Conservation (phyloP, 2,329 filamentous ascomycete species). For the Penicillium janthinellum region DNA sequence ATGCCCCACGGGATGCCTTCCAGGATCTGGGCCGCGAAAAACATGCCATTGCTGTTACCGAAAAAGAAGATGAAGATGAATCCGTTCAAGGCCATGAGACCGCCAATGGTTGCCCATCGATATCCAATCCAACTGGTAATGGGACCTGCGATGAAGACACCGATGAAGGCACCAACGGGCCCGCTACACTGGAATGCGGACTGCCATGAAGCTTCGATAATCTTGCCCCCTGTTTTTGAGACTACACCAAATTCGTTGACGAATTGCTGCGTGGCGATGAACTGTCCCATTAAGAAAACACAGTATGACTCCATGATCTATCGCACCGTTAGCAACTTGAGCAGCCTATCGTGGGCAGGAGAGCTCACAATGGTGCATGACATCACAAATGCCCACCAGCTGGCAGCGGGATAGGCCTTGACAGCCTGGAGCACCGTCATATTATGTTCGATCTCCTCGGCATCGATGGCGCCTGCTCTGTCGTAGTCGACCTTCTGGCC, state of each 20-base stretch:
- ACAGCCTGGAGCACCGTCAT: conserved; percentile 52
- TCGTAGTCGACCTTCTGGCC: conserved; percentile 47
- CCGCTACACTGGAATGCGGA: conserved; percentile 59
- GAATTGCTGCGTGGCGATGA: conserved; percentile 57
- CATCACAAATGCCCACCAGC: conserved; percentile 59
- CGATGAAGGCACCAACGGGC: conserved; percentile 53
- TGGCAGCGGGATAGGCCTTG: conserved; percentile 55
- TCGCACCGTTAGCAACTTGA: conserved; percentile 22
- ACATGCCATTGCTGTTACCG: conserved; percentile 46
- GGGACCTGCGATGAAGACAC: conserved; percentile 54
- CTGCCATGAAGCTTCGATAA: conserved; percentile 60
- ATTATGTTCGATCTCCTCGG: conserved; percentile 57
- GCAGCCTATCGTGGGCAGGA: conserved; percentile 17
- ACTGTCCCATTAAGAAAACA: conserved; percentile 63
- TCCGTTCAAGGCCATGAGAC: conserved; percentile 55
- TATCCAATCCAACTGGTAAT: conserved; percentile 64
- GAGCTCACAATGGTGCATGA: conserved; percentile 58
- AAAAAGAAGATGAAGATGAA: conserved; percentile 57
- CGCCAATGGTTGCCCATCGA: conserved; percentile 59
- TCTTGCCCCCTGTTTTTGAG: conserved; percentile 8
- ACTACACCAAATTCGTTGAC: conserved; percentile 50
- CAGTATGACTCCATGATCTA: conserved; percentile 68
- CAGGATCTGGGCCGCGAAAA: conserved; percentile 59
- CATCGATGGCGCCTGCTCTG: conserved; percentile 59
- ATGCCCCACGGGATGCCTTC: conserved; percentile 67